phyloP scores from a whole-genome alignment of 139 green algal species.

The Chlamydomonas sp. region DNA sequence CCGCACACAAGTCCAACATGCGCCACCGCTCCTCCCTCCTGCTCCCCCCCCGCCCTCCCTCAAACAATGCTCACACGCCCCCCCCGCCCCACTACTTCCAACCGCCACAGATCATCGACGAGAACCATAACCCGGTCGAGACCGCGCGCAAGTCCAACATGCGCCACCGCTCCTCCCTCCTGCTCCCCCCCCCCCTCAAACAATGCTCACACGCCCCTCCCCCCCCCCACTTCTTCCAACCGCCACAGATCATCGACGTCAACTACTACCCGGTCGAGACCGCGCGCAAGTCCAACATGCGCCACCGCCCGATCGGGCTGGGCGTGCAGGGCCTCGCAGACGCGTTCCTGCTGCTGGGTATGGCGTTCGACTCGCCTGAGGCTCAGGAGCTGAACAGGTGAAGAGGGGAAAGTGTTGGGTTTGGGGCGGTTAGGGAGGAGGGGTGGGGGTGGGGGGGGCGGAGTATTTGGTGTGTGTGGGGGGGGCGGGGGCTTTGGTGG shows the following conservation, averaged over 20 bases:
- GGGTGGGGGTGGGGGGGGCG: too few relatives aligned
- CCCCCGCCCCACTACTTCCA: too few relatives aligned
- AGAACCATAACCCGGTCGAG: constrained; percentile 97
- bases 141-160: constrained; percentile 74
- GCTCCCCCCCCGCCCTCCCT: too few relatives aligned
- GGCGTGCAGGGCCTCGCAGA: constrained; percentile 95
- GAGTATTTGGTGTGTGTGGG: too few relatives aligned
- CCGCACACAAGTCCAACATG: constrained; percentile 74
- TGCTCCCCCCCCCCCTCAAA: too few relatives aligned
- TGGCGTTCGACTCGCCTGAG: constrained; percentile 91
- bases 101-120: constrained; percentile 98
- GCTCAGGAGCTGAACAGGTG: too few relatives aligned
- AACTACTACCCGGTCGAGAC: constrained; percentile 96
- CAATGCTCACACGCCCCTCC: too few relatives aligned
- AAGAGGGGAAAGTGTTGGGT: too few relatives aligned
- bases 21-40: constrained; percentile 89
- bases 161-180: constrained; percentile 87
- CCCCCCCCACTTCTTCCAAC: too few relatives aligned
- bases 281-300: constrained; percentile 72
- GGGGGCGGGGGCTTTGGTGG: not conserved
- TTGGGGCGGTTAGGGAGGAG: too few relatives aligned
- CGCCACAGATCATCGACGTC: constrained; percentile 98
- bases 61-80: too few relatives aligned
- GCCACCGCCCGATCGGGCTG: constrained; percentile 93
- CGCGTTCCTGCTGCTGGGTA: constrained; percentile 92